Evolutionary conservation across 2,329 filamentous ascomycete genomes (phyloP), one percentile per base, ranked within the genome.

Genomic region (Proliferodiscus dingleyae): DNA sequence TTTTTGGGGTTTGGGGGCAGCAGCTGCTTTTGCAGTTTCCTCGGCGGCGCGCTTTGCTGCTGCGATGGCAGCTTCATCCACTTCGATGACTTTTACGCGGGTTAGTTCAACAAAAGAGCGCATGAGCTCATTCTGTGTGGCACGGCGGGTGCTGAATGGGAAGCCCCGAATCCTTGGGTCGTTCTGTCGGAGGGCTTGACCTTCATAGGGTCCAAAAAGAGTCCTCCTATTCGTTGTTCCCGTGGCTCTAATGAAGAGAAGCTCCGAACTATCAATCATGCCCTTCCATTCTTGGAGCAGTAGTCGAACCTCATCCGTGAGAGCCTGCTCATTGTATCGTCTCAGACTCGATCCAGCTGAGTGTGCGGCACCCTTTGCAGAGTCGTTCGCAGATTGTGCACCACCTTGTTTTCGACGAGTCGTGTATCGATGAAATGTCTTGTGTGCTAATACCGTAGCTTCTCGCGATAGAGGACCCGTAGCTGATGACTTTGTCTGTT

Each of bases 351-450:
- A 87, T 64, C 94, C 93, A 6, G 90, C 94, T 3, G 93, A 97
- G 66, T 97, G 89, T 0, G 93, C 93, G 37, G 85, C 83, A 11
- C 93, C 91, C 63, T 95, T 95, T n/a, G 90, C 80, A 50, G 88
- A 86, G 65, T 98, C 93, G 64, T 89, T 97, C 22, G 91, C 85
- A 3, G 90, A 94, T 65, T 98, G 93, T 9, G 89, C 84, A 33
- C 94, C 93, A 72, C 93, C 93, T 66, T 98, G 93, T 65, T 98
- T 98, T 55, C 93, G 79, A 54, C 93, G 78, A 5, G 93, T 98
- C 0, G 94, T 98, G 63, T 98, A 98, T 46, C 93, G 80, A 66
- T 98, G 94, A 66, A 97, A 98, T 0, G 91, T 96, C 71, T 98
- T 98, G 68, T 97, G 91, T 0, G 89, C 91, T 36, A 96, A 75